phyloP scores from a whole-genome alignment of 2,329 filamentous ascomycete genomes.

The Nothophoma quercina region DNA sequence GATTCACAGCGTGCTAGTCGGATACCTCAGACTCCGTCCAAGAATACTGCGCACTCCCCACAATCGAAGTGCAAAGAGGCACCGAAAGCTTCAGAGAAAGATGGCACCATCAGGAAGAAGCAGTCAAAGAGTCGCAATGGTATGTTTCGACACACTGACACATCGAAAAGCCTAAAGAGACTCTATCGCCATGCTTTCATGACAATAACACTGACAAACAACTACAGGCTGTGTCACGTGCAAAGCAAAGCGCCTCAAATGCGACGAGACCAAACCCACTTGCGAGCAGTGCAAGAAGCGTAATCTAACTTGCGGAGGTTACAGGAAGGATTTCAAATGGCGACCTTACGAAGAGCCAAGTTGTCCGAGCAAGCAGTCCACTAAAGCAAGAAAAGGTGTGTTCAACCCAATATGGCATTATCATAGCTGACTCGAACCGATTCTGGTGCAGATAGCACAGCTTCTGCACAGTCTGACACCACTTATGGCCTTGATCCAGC shows the following conservation, averaged over 20 bases:
- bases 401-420: background rate
- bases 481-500: background rate
- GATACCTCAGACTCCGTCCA: background rate
- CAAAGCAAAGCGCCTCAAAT: constrained; percentile 76
- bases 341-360: constrained; percentile 71
- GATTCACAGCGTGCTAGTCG: constrained; percentile 19
- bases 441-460: constrained; percentile 14
- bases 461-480: constrained; percentile 10
- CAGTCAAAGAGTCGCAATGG: constrained; percentile 80
- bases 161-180: background rate
- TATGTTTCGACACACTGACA: constrained; percentile 52
- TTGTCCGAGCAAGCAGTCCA: constrained; percentile 54
- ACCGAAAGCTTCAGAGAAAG: constrained; percentile 39
- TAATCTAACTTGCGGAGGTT: constrained; percentile 72
- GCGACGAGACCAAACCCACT: constrained; percentile 74
- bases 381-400: constrained; percentile 58
- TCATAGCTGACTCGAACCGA: constrained; percentile 23
- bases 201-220: constrained; percentile 13
- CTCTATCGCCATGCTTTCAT: too few species aligned
- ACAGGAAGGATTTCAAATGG: constrained; percentile 81
- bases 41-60: constrained; percentile 11
- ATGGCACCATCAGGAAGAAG: constrained; percentile 66
- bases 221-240: constrained; percentile 72
- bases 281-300: constrained; percentile 72
- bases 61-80: constrained; percentile 33